Percentiles rank a stretch among this genome's conserved stretches.
These are phyloP conservation scores for Brassica balearica DNA, from an alignment of 441 rosid genomes.

Conservation along the genomic window DNA sequence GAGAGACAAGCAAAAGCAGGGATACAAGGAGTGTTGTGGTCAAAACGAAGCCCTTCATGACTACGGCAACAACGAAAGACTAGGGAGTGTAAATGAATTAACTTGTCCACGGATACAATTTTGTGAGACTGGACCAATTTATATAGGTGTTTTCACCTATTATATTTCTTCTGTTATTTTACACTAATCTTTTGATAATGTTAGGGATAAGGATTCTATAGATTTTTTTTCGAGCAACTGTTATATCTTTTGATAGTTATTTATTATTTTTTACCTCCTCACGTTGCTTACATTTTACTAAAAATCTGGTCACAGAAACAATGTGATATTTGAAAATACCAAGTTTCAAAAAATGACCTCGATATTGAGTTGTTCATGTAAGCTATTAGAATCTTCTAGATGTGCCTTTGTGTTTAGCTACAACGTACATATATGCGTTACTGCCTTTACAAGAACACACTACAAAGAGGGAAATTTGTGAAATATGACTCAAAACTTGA, in stretches of 20 bases:
- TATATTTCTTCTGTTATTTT: conserved; percentile 8
- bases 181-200: neutral
- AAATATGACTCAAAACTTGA: too few species aligned
- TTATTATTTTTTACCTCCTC: neutral
- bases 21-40: conserved; percentile 12
- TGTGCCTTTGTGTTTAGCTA: neutral
- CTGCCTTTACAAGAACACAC: too few species aligned
- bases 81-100: neutral
- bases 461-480: too few species aligned
- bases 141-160: conserved; percentile 11
- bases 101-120: conserved; percentile 7
- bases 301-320: conserved; percentile 11
- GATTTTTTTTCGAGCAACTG: neutral
- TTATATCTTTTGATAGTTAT: neutral
- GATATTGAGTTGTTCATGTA: neutral
- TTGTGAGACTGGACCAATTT: conserved; percentile 1
- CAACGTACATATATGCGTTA: too few species aligned
- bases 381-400: neutral
- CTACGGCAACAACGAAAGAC: neutral
- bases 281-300: conserved; percentile 30
- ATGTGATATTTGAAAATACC: conserved; percentile 2
- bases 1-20: neutral
- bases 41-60: conserved; percentile 17
- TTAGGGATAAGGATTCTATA: neutral
- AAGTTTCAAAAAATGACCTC: neutral